Evolutionary conservation across 1,284 basidiomycete genomes (phyloP).

Genomic region (Rhodofomes roseus): DNA sequence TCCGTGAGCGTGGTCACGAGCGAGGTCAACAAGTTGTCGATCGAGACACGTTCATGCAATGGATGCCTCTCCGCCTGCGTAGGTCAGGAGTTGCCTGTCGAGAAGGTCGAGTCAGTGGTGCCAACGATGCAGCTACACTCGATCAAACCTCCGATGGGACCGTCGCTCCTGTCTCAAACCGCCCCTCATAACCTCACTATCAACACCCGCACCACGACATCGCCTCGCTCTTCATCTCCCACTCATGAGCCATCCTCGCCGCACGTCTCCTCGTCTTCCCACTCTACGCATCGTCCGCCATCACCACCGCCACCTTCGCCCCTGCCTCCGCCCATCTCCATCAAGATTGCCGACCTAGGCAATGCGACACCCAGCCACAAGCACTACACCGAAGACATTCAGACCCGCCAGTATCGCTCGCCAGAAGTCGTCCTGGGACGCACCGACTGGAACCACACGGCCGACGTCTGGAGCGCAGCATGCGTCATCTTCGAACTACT

Average conservation of each 20-base stretch:
- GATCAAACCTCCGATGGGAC: constrained; percentile 27
- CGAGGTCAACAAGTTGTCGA: constrained; percentile 20
- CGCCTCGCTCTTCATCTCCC: constrained; percentile 1
- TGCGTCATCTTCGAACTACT: constrained; percentile 86
- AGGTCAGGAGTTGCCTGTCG: constrained; percentile 10
- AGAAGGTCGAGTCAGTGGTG: background rate
- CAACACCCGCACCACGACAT: constrained; percentile 1
- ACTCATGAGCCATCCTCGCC: constrained; percentile 20
- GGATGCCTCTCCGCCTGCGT: constrained; percentile 12
- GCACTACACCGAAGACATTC: constrained; percentile 92
- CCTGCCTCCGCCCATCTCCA: constrained; percentile 47
- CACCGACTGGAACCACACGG: constrained; percentile 82
- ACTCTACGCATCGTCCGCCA: constrained; percentile 17
- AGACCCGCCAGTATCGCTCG: constrained; percentile 89
- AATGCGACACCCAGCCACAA: constrained; percentile 81
- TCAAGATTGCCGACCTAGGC: constrained; percentile 91
- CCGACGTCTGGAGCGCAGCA: constrained; percentile 87
- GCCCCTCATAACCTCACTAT: constrained; percentile 36
- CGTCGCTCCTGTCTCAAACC: constrained; percentile 68
- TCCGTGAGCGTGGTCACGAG: constrained; percentile 30
- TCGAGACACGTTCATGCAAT: constrained; percentile 13
- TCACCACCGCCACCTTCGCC: constrained; percentile 14
- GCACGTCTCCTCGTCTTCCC: constrained; percentile 34
- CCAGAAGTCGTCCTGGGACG: constrained; percentile 89
- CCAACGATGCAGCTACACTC: background rate